These are phyloP conservation scores for Cladophialophora exuberans DNA, from an alignment of 2,329 filamentous ascomycete genomes.

Conservation along the genomic window DNA sequence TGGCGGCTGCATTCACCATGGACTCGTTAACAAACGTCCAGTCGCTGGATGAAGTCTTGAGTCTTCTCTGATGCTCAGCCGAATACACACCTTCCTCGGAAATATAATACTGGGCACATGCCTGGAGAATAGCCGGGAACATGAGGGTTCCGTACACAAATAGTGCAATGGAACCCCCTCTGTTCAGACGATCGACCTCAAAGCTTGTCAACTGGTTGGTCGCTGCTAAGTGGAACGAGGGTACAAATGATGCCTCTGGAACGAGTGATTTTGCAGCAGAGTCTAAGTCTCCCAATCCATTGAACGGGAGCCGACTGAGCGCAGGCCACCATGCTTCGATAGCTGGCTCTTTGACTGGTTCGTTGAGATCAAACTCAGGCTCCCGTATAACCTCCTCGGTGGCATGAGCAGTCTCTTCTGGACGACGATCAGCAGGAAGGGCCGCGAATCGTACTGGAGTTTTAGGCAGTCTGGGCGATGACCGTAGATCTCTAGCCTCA, in stretches of 20 bases:
- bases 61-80: constrained; percentile 20
- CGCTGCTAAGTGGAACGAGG: constrained; percentile 19
- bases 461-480: too few relatives aligned
- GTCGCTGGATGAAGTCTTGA: constrained; percentile 18
- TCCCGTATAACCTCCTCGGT: background rate
- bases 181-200: background rate
- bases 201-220: constrained; percentile 9
- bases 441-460: background rate
- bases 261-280: background rate
- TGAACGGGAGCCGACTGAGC: background rate
- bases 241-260: constrained; percentile 23
- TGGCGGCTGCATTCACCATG: constrained; percentile 6
- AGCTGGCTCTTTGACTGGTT: background rate
- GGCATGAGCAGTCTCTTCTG: background rate
- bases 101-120: constrained; percentile 12
- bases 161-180: background rate
- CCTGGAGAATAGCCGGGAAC: constrained; percentile 27
- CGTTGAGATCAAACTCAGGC: background rate
- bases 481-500: too few relatives aligned
- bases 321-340: background rate
- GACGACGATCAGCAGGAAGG: background rate
- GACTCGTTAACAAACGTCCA: background rate
- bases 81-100: constrained; percentile 25
- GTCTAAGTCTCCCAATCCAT: background rate
- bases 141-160: constrained; percentile 31